Evolutionary conservation across 495 filamentous ascomycete species (phyloP).

Genomic region (Hypoxylon trugodes): DNA sequence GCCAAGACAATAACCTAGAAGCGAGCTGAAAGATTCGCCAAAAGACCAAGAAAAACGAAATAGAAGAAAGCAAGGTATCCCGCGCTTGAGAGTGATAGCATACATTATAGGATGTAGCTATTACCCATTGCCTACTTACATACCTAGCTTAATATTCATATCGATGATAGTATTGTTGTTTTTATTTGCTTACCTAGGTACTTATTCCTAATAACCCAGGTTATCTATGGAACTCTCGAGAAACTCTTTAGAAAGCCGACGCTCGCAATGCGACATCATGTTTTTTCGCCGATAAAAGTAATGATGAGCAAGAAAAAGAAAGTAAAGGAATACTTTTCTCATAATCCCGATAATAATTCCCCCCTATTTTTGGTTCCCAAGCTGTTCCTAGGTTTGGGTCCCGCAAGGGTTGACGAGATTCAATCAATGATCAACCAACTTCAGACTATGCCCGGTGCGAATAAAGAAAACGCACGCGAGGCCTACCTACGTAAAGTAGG

Average conservation of each 20-base stretch:
- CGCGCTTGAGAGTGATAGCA: neutral
- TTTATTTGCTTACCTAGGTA: no score
- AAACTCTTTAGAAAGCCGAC: no score
- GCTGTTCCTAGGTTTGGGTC: conserved; percentile 14
- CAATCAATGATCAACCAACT: conserved; percentile 23
- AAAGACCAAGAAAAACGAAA: neutral
- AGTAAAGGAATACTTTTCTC: no score
- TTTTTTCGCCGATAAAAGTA: conserved; percentile 9
- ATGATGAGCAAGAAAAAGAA: conserved; percentile 29
- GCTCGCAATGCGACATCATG: no score
- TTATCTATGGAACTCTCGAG: no score
- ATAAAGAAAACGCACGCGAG: conserved; percentile 31
- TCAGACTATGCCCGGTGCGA: conserved; percentile 4
- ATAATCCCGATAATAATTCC: conserved; percentile 15
- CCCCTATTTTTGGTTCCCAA: conserved; percentile 13
- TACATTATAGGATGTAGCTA: no score
- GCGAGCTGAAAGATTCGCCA: conserved; percentile 22
- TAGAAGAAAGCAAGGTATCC: neutral
- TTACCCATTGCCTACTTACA: no score
- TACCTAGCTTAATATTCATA: no score
- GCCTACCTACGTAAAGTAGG: conserved; percentile 2
- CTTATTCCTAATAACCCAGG: no score
- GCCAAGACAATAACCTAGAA: conserved; percentile 44
- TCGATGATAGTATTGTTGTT: no score
- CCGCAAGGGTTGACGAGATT: conserved; percentile 32